phyloP scores from a whole-genome alignment of 2,329 filamentous ascomycete species.

The Akanthomyces uredinophilus region DNA sequence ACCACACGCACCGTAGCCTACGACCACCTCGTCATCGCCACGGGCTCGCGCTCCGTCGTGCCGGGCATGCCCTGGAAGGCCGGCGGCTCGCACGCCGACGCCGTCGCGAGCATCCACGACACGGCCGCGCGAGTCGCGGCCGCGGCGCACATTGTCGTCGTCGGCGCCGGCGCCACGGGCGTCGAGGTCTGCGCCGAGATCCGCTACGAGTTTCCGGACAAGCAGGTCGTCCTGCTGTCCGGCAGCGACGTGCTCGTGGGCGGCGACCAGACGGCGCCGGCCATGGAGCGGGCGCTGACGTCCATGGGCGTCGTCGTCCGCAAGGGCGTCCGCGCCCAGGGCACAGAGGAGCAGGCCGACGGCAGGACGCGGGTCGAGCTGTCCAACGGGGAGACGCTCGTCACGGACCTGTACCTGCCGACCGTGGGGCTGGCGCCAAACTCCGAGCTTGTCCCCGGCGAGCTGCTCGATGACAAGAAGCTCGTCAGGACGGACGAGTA shows the following conservation, averaged over 20 bases:
- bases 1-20: constrained; percentile 34
- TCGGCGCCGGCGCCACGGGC: constrained; percentile 51
- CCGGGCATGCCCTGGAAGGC: constrained; percentile 49
- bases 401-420: constrained; percentile 52
- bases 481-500: constrained; percentile 47
- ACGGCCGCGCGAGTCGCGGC: constrained; percentile 37
- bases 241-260: constrained; percentile 36
- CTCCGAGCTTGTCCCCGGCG: constrained; percentile 44
- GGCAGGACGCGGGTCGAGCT: constrained; percentile 47
- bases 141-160: constrained; percentile 51
- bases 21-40: constrained; percentile 54
- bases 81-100: constrained; percentile 41
- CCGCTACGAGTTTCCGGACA: constrained; percentile 44
- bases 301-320: constrained; percentile 48
- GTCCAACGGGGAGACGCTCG: constrained; percentile 39
- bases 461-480: constrained; percentile 38
- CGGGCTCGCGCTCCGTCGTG: constrained; percentile 42
- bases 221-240: constrained; percentile 45
- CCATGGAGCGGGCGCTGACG: constrained; percentile 44
- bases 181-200: constrained; percentile 53
- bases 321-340: constrained; percentile 36
- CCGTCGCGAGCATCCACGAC: constrained; percentile 34
- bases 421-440: constrained; percentile 53
- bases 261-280: constrained; percentile 38
- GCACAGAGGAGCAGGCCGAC: constrained; percentile 28